Base-by-base conservation (phyloP, 2,329 filamentous ascomycete genomes). In the Fusarium cyanostomum region DNA sequence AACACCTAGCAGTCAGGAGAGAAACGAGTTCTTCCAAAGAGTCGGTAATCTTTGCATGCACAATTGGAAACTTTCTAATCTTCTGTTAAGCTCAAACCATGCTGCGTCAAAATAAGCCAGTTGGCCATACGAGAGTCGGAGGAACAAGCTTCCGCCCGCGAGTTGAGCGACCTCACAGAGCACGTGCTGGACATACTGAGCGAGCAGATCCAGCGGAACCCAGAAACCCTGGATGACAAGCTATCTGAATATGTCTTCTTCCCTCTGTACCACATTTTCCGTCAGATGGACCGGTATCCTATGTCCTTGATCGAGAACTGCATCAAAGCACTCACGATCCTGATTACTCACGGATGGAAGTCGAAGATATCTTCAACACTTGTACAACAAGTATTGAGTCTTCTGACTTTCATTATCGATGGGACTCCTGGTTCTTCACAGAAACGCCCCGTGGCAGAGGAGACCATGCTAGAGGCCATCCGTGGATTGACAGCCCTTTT, bases 231-330 rank as follows among this genome's bases (percentile, higher is more conserved):
- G 15, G 92, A 97, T 74, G 84, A 89, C 49, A 94, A 93, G 74
- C 80, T 98, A 15, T 92, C 94, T 12, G 94, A 97, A 79, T 99
- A 98, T 81, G 85, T 91, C 71, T 98, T 98, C 80, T 97, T 97
- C 62, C 95, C 95, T 0, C 81, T 99, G 0, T 93, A 92, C 1
- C 90, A 95, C 68, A 87, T 98, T 34, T 89, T 99, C 69, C 89
- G 92, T 56, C 85, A 88, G 62, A 89, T 92, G 66, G 86, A 90
- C 62, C 82, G 84, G 43, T 86, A 94, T 51, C 88, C 94, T 1
- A 84, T 91, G 42, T 84, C 85, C 31, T 81, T 92, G 35, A 79
- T 95, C 8, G 95, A 99, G 74, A 77, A 91, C 38, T 89, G 90
- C 27, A 81, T 97, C 41, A 87, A 88, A 73, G 94, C 91, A 67